Evolutionary conservation across 768 basidiomycete genomes (phyloP).

Genomic region (Pulveroboletus sp.): DNA sequence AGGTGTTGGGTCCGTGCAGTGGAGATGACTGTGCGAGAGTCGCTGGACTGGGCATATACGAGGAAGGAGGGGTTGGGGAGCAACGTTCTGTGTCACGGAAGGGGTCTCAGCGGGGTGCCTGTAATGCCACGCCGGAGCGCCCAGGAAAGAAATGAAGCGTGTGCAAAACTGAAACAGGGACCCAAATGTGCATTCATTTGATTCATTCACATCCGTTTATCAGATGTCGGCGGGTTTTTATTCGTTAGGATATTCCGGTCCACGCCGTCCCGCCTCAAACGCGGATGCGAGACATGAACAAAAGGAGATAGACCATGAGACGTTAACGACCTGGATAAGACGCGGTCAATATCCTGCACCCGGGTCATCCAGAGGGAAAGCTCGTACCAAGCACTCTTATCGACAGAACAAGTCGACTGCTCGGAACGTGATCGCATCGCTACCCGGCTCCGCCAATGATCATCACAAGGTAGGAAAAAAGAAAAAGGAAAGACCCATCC

Average conservation of each 20-base stretch:
- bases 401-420: not conserved
- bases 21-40: conserved; percentile 1
- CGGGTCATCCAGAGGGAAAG: not conserved
- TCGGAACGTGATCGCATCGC: not conserved
- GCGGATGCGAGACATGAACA: not conserved
- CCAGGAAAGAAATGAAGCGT: not conserved
- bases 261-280: not conserved
- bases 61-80: not conserved
- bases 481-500: conserved; percentile 6
- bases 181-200: conserved; percentile 1
- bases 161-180: not conserved
- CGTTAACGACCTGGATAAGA: conserved; percentile 5
- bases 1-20: not conserved
- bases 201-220: conserved; percentile 1
- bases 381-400: conserved; percentile 14
- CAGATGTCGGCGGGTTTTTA: conserved; percentile 6
- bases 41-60: not conserved
- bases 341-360: conserved; percentile 2
- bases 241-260: conserved; percentile 9
- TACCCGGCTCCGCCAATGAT: not conserved
- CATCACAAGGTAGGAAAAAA: not conserved
- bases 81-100: not conserved
- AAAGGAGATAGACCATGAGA: not conserved
- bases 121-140: not conserved
- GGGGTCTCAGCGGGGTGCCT: not conserved